Evolutionary conservation across 179 eudicot genomes (phyloP).

Genomic region (Silene vulgaris): DNA sequence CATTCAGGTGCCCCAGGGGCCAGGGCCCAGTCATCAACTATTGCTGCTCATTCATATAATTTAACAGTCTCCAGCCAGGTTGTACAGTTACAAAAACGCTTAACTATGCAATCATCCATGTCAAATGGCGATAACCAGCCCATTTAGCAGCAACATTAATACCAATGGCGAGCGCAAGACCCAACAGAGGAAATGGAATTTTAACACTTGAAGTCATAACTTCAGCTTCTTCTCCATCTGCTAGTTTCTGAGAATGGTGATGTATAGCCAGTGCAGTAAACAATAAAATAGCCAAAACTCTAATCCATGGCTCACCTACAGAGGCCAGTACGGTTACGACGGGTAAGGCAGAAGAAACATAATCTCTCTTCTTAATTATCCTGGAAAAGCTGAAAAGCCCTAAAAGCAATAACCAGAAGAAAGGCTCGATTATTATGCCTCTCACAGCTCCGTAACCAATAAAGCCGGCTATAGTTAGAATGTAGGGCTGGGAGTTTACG

Average conservation of each 20-base stretch:
- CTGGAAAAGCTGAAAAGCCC: conserved; percentile 57
- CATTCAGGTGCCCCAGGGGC: not conserved
- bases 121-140: conserved; percentile 80
- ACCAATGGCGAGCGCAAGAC: conserved; percentile 67
- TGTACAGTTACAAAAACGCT: not conserved
- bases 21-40: not conserved
- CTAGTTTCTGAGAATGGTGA: conserved; percentile 36
- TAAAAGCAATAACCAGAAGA: conserved; percentile 60
- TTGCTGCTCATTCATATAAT: not conserved
- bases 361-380: conserved; percentile 58
- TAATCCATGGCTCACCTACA: conserved; percentile 96
- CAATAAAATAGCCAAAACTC: conserved; percentile 45
- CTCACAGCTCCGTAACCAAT: conserved; percentile 67
- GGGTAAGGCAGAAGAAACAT: conserved; percentile 67
- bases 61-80: too few relatives aligned
- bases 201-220: conserved; percentile 25
- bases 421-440: conserved; percentile 51
- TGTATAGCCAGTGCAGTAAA: conserved; percentile 54
- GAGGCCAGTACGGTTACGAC: conserved; percentile 65
- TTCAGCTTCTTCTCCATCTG: conserved; percentile 30
- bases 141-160: conserved; percentile 71
- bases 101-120: conserved; percentile 59
- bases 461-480: conserved; percentile 58
- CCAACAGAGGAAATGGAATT: conserved; percentile 59
- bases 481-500: conserved; percentile 52